Base-by-base conservation (phyloP, 192 early-diverging fungal species). In the Backusella sp. region DNA sequence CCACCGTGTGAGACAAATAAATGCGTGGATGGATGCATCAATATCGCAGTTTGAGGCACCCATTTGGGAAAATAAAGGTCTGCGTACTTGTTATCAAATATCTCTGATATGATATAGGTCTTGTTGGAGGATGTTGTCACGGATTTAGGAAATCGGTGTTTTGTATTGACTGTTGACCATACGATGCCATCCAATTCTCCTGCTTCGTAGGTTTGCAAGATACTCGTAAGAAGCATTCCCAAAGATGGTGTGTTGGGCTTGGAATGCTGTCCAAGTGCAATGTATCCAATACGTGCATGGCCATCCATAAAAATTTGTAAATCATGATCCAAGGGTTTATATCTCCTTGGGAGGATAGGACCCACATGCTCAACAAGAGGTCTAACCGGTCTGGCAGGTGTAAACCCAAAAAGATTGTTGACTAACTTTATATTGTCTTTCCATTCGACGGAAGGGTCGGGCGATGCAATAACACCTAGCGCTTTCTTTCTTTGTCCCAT, bases 1-100 rank as follows among this genome's bases (percentile, higher is more conserved):
- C 82, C 84, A 0, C 76, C 76, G 7, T 85, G 78, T 7, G 75
- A 76, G 8, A 85, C 4, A 35, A 83, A 85, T 15, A 79, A 0
- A 28, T 32, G 28, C 1, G 56, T 74, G 0, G 76, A 74, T 2
- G 73, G 36, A 59, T 85, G 84, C n/a, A 73, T 46, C 0, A 83
- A 42, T 28, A 81, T 32, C 1, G 82, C 73, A 15, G 69, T 75
- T 73, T 85, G 84, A 1, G 81, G 79, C 0, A 71, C 73, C 75
- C 76, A 83, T 21, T 15, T 12, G 3, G 34, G 14, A 7, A 84
- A 41, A 7, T 23, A 26, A 1, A 28, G 12, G 26, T 62, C 23
- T 1, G 56, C 9, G n/a, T 62, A 62, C 12, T 62, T 62, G 4
- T 62, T 8, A 0, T 62, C 56, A n/a, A 62, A 28, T 62, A 62